These are phyloP conservation scores for Penicillium thymicola DNA, from an alignment of 2,329 filamentous ascomycete species.

Conservation along the genomic window DNA sequence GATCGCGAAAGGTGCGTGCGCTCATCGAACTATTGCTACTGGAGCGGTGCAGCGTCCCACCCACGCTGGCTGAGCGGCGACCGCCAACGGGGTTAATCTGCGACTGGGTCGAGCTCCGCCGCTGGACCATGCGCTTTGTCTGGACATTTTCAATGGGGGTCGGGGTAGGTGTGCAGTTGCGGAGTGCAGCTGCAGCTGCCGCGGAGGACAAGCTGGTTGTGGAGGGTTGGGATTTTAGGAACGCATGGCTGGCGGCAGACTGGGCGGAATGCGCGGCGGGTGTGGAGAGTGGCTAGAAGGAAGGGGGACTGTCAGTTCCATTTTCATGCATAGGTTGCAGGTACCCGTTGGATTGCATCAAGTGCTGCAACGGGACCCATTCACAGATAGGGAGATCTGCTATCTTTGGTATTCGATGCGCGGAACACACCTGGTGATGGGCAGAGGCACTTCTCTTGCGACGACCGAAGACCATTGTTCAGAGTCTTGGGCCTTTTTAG, in stretches of 20 bases:
- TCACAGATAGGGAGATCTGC: neutral
- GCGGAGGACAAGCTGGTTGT: conserved; percentile 72
- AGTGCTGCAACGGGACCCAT: neutral
- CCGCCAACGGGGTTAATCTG: conserved; percentile 50
- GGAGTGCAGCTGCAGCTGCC: conserved; percentile 80
- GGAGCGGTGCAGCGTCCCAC: conserved; percentile 56
- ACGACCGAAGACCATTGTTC: conserved; percentile 40
- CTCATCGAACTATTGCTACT: conserved; percentile 80
- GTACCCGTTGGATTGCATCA: conserved; percentile 4
- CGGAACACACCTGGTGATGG: conserved; percentile 36
- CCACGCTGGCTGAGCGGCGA: conserved; percentile 39
- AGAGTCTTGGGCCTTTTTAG: neutral
- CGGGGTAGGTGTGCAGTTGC: conserved; percentile 72
- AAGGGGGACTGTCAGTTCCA: conserved; percentile 13
- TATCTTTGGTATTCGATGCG: neutral
- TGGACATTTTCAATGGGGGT: conserved; percentile 78
- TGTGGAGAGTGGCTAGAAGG: conserved; percentile 58
- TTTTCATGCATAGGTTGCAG: conserved; percentile 7
- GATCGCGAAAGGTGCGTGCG: conserved; percentile 79
- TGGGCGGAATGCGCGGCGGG: conserved; percentile 70
- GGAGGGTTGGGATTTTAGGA: conserved; percentile 64
- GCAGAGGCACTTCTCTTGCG: conserved; percentile 39
- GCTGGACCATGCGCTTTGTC: conserved; percentile 77
- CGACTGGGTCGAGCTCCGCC: conserved; percentile 70
- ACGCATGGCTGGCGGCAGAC: conserved; percentile 77